Evolutionary conservation across 1,284 basidiomycete genomes (phyloP), one percentile per base, ranked within the genome.

Genomic region (Phellopilus nigrolimitatus): DNA sequence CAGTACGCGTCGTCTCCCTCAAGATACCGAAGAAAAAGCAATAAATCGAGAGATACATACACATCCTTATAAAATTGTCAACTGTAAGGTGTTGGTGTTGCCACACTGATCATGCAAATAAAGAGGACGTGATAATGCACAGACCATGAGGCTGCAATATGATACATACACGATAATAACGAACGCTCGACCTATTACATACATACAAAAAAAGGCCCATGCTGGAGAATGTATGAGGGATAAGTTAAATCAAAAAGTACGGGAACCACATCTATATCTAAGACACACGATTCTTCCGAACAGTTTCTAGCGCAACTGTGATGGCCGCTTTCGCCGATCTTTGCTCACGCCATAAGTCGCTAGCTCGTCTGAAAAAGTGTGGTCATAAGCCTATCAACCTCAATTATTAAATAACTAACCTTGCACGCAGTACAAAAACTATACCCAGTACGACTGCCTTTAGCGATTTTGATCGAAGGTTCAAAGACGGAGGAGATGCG

Each of bases 371-470:
- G n/a, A 15, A 13, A 17, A n/a, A n/a, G n/a, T n/a, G 55, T 31
- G 10, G 13, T 52, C 36, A 47, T n/a, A 13, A 44, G 33, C 21
- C 42, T 24, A 8, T 38, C 60, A 38, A 9, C 9, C 39, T 12
- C 10, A 22, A 24, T 36, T 15, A 19, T 28, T 21, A 15, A 28
- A 25, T 42, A 13, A 72, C 82, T 64, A 63, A 90, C 88, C 71
- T 80, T n/a, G 76, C 71, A 39, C 88, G 78, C 33, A 76, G 69
- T 30, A 86, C 64, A 68, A 91, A 89, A 34, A 90, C 59, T 1
- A 90, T 70, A 19, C 77, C 76, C 28, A 79, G 64, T 1, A 70
- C 86, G 10, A 79, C 73, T 33, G 73, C 74, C 62, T 80, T 87
- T 24, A 93, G 65, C 7, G 73, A 77, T 10, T 72, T 72, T 42